phyloP scores from a whole-genome alignment of 148 eudicot species.

The Talinum fruticosum region DNA sequence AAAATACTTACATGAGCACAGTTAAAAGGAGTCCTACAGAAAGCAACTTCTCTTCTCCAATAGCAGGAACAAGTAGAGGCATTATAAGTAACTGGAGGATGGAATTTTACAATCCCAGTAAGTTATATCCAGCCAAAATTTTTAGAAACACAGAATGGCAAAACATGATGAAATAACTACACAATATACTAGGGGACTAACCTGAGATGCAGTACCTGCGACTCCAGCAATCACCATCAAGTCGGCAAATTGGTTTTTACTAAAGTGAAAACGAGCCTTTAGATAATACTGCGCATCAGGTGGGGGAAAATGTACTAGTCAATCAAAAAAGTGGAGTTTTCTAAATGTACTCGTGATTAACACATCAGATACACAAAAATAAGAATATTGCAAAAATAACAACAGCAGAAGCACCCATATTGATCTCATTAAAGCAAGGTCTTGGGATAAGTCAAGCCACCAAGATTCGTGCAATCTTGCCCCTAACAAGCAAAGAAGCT shows the following conservation, averaged over 20 bases:
- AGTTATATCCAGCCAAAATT: background rate
- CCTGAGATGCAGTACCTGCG: constrained; percentile 35
- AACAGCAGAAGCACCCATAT: background rate
- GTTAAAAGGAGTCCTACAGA: constrained; percentile 22
- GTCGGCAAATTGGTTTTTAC: constrained; percentile 33
- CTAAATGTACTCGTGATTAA: background rate
- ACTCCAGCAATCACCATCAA: constrained; percentile 33
- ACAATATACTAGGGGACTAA: background rate
- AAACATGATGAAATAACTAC: background rate
- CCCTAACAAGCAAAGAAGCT: background rate
- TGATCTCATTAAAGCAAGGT: background rate
- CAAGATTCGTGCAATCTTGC: background rate
- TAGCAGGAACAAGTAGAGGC: constrained; percentile 27
- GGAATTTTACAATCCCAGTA: background rate
- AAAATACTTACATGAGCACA: constrained; percentile 24
- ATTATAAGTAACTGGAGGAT: constrained; percentile 29
- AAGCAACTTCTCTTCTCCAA: constrained; percentile 35
- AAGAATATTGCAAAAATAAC: background rate
- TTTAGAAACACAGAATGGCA: background rate
- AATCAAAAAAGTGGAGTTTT: background rate
- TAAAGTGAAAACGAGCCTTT: constrained; percentile 29
- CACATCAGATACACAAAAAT: background rate
- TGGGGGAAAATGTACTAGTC: background rate
- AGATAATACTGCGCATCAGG: constrained; percentile 24
- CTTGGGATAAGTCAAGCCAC: background rate